Evolutionary conservation across 331 rosid genomes (phyloP), one percentile per base, ranked within the genome.

Genomic region (Prunus yedoensis): DNA sequence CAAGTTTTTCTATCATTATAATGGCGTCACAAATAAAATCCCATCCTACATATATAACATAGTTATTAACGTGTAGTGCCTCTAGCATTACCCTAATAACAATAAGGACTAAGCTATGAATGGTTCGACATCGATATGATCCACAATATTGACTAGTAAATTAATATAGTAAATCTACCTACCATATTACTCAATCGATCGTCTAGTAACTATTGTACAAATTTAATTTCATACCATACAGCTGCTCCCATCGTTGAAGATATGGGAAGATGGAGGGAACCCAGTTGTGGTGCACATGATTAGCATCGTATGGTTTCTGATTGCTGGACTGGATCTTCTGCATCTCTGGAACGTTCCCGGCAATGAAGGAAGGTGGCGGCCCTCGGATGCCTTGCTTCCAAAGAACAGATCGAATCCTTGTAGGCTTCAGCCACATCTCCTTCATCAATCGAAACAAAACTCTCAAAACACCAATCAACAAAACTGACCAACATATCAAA

Each of bases 381-480:
- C 72, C 72, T 14, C 72, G 9, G n/a, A 67, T 67, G 54, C 56
- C 57, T 67, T 67, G 72, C 72, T 67, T 67, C 11, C 18, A 1
- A 23, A 67, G 72, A 57, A 45, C 56, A 6, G 57, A 45, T 4
- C 72, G n/a, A 49, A 67, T 67, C 53, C 71, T 67, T 8, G 4
- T 6, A 45, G 71, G 71, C 11, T 67, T 46, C 15, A 66, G 30
- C 71, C 21, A 66, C 35, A 66, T 43, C 54, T 66, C 54, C n/a
- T 66, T 45, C 10, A 66, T 2, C 56, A 47, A 21, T 23, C 54
- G 28, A 18, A 46, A 10, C 10, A 66, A 15, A n/a, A 21, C 11
- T 30, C 35, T 66, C 53, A 47, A 21, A 17, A 46, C 14, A 43
- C 54, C 32, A 7, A 45, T 15, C 17, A 66, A 66, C 17, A 66